These are phyloP conservation scores for Solanum piurae DNA, from an alignment of 257 asterid genomes.

Conservation along the genomic window DNA sequence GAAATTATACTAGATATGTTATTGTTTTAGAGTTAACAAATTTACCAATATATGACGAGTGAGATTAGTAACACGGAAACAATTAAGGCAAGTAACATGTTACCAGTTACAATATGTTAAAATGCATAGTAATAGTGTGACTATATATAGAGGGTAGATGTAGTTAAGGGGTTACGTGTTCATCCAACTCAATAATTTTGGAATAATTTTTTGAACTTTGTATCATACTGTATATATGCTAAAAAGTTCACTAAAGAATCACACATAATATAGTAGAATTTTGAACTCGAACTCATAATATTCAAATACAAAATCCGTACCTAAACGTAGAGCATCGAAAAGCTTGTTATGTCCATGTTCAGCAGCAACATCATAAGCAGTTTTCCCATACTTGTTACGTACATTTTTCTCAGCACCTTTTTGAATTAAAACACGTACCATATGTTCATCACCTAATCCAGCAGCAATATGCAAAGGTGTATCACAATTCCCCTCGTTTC, in stretches of 20 bases:
- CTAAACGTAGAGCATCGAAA: conserved; percentile 52
- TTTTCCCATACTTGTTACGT: conserved; percentile 40
- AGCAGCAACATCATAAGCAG: conserved; percentile 67
- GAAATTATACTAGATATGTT: too few relatives aligned
- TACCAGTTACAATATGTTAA: background rate
- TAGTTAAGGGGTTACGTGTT: background rate
- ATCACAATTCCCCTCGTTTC: conserved; percentile 31
- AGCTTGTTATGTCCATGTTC: conserved; percentile 57
- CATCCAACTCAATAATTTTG: background rate
- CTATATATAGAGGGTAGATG: background rate
- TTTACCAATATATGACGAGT: background rate
- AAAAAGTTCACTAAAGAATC: background rate
- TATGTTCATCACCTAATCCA: conserved; percentile 45
- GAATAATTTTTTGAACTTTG: background rate
- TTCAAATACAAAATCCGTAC: conserved; percentile 5
- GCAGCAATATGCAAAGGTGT: conserved; percentile 61
- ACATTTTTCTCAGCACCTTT: conserved; percentile 64
- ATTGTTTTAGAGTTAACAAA: background rate
- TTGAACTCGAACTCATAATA: background rate
- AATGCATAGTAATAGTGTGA: background rate
- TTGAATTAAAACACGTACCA: conserved; percentile 49
- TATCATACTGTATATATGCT: background rate
- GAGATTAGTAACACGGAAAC: background rate
- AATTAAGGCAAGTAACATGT: background rate
- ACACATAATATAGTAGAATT: background rate